Evolutionary conservation across 2,329 filamentous ascomycete species (phyloP), one percentile per base, ranked within the genome.

Genomic region (Tolypocladium cylindrosporum): DNA sequence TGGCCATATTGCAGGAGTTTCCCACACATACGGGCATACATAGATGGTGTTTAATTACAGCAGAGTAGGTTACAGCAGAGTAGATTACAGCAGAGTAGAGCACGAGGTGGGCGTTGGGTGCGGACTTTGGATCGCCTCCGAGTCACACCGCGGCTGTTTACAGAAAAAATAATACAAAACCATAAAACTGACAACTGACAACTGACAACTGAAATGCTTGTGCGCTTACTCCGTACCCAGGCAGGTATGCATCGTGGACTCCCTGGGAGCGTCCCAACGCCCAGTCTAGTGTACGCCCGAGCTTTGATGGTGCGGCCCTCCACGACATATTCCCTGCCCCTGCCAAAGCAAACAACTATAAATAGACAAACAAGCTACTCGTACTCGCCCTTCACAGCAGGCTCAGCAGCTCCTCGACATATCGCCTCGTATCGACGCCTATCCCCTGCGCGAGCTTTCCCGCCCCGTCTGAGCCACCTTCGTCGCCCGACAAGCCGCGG

Each of bases 391-490:
- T 21, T 62, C 59, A 74, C 39, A 74, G 60, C 66, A 91, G 69
- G 66, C 79, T 89, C 69, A 91, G 73, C 58, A 92, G 68, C 1
- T 84, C 85, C 69, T 91, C 88, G 4, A 91, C 83, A 70, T 91
- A 91, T 67, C 81, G 82, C 69, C 85, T 80, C 37, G 88, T 90
- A 75, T 92, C 89, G 40, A 91, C 79, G 0, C 89, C 89, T 61
- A 92, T 90, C 0, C 88, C 89, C 66, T 89, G 85, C 0, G 82
- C 84, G 62, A 91, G 70, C 57, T 80, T 80, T 24, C 78, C 80
- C 1, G 85, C 81, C 3, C 82, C 83, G 31, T 80, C 81, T 51
- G 78, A 65, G 77, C 82, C 75, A 58, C 78, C 66, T 53, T 72
- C 64, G 16, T 74, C 67, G 60, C 74, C 59, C 64, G 77, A 70